Evolutionary conservation across 108 stramenopile genomes (phyloP).

Genomic region (Cyclotella choctawhatcheeana): DNA sequence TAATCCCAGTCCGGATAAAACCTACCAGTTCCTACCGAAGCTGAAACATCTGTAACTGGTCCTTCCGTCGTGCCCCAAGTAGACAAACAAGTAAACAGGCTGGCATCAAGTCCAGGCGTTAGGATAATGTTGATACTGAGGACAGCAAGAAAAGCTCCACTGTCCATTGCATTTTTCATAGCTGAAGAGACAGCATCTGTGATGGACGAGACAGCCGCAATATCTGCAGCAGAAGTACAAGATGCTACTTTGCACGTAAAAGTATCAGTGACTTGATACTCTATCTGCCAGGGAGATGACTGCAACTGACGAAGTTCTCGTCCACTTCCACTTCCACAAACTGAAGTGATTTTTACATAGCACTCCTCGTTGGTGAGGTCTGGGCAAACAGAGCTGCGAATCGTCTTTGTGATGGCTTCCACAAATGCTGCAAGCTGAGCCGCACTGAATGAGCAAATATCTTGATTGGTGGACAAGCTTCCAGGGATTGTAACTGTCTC

Average conservation of each 20-base stretch:
- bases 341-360: neutral
- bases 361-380: neutral
- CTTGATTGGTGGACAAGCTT: neutral
- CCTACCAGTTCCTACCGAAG: neutral
- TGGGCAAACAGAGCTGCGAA: neutral
- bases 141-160: neutral
- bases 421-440: neutral
- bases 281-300: neutral
- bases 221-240: neutral
- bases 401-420: neutral
- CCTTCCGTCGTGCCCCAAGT: neutral
- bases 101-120: neutral
- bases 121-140: slow-evolving; percentile 2
- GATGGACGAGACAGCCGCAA: neutral
- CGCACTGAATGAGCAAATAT: neutral
- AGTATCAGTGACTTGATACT: neutral
- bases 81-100: slow-evolving; percentile 1
- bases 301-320: neutral
- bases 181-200: neutral
- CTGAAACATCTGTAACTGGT: neutral
- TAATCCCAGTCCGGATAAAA: slow-evolving; percentile 18
- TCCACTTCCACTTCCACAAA: neutral
- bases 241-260: slow-evolving; percentile 3
- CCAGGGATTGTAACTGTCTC: neutral
- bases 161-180: neutral